Evolutionary conservation across 2,329 filamentous ascomycete genomes (phyloP), one percentile per base, ranked within the genome.

Genomic region (Cordyceps sp.): DNA sequence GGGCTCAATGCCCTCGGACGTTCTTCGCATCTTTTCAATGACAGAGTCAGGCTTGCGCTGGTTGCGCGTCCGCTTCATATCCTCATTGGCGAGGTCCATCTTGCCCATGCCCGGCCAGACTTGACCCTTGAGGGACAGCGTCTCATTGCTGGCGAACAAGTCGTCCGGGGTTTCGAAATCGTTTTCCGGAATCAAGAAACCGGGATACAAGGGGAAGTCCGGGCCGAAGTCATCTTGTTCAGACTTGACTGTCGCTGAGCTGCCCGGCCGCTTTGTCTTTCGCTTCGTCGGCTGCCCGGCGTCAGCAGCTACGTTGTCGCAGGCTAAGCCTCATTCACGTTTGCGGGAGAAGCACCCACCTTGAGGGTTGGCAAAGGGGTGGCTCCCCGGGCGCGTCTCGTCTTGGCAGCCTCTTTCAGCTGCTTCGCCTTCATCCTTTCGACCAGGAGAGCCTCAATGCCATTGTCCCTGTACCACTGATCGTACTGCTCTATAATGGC

Each of bases 381-480:
- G 21, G 39, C 16, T 15, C 40, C 45, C 42, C 40, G 41, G 34
- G 41, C 42, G 45, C 51, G 59, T 52, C 47, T 69, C 62, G 50
- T 71, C 74, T 52, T 66, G 59, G 52, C 44, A 6, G 51, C 53
- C 43, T 71, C 71, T 50, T 75, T 84, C 46, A 67, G 63, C 45
- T 85, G 76, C 51, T 90, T 93, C 36, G 75, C 66, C 31, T 65
- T 69, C 63, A 92, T 73, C 17, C 88, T 70, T 37, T 88, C 78
- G 4, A 81, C 74, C 43, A 94, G 71, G 35, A 93, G 59, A 30
- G 63, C 62, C 38, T 81, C 73, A 34, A 94, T 71, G 21, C 69
- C 67, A 55, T 85, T 70, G 19, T 65, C 59, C 13, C 66, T 61
- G 47, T 86, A 92, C 88, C 88, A 94, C 23, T 61, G 57, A 34